Base-by-base conservation (phyloP, 179 eudicot species). In the Heliamphora pulchella region DNA sequence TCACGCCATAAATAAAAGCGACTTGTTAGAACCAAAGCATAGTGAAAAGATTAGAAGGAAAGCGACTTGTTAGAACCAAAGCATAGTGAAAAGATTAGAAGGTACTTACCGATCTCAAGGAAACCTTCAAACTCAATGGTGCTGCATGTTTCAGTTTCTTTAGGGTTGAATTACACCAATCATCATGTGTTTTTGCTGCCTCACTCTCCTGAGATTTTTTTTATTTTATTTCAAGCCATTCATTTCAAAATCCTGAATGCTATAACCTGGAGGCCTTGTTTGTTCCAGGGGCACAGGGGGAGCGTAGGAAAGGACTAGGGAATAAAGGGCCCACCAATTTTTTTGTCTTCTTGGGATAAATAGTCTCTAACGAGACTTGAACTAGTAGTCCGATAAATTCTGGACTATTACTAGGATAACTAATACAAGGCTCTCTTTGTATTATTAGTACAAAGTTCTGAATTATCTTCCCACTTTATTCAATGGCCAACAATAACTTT, bases 91-190 rank as follows among this genome's bases (percentile, higher is more conserved):
- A 58, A 31, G 70, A 61, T 59, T 39, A 53, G 18, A 81, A 79
- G 75, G 76, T 15, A 89, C 97, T 86, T 68, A 94, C 98, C 39
- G 97, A 91, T 93, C 89, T 85, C 82, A 95, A 85, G 66, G 98
- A 81, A 86, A 95, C 94, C 82, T 95, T 95, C 91, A 95, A 90
- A 89, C 98, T 89, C 87, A 95, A 85, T 9, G 98, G 98, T 5
- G 97, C 88, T 44, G 89, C 88, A 81, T 89, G 88, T 69, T 84
- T 86, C 39, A 95, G 84, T 80, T 87, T 91, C 83, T 87, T 91
- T 66, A 95, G 79, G 61, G 94, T 86, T 57, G 91, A 81, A 69
- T 79, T 82, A 72, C 94, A 95, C 93, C 97, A 95, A 53, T 88
- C 85, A 85, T 95, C 93, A 55, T 90, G 88, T 17, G 92, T 86